Conservation (phyloP, 495 filamentous ascomycete genomes). For the Penicillium goetzii region DNA sequence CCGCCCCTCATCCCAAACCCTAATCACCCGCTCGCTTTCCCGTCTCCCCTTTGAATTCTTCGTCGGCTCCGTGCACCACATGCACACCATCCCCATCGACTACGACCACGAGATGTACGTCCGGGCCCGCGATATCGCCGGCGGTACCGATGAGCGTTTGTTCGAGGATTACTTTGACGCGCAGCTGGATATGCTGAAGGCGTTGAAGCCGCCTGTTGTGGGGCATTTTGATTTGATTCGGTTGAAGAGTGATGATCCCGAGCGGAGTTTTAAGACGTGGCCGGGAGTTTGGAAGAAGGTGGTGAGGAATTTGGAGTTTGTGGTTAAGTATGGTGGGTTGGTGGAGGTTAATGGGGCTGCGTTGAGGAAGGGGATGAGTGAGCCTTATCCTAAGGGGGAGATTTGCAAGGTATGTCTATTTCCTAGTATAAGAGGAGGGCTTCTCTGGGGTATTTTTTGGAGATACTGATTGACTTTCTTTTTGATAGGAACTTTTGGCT, state of each 20-base stretch:
- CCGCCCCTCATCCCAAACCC: constrained; percentile 60
- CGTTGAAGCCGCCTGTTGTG: constrained; percentile 76
- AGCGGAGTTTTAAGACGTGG: constrained; percentile 57
- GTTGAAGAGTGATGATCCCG: constrained; percentile 70
- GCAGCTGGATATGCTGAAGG: constrained; percentile 77
- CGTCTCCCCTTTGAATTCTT: constrained; percentile 79
- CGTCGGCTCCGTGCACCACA: constrained; percentile 90
- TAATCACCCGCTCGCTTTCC: constrained; percentile 62
- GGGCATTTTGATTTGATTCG: constrained; percentile 94
- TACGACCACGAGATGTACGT: constrained; percentile 72
- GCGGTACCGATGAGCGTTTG: constrained; percentile 69
- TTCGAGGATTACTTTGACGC: constrained; percentile 85
- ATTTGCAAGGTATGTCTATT: constrained; percentile 71
- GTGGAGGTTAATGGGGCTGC: constrained; percentile 87
- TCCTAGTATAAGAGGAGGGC: too few species aligned
- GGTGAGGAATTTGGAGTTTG: constrained; percentile 70
- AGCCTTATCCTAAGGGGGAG: constrained; percentile 83
- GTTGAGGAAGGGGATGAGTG: constrained; percentile 83
- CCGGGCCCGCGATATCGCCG: constrained; percentile 58
- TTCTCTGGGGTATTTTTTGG: constrained; percentile 4
- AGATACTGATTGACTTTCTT: constrained; percentile 4
- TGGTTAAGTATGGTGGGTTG: constrained; percentile 75
- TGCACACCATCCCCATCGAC: constrained; percentile 84
- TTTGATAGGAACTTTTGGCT: constrained; percentile 56
- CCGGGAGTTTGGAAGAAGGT: constrained; percentile 72